Percentiles rank a stretch among this genome's conserved stretches.
Evolutionary conservation across 1,284 basidiomycete genomes (phyloP).

Genomic region (Schizophyllum commune): DNA sequence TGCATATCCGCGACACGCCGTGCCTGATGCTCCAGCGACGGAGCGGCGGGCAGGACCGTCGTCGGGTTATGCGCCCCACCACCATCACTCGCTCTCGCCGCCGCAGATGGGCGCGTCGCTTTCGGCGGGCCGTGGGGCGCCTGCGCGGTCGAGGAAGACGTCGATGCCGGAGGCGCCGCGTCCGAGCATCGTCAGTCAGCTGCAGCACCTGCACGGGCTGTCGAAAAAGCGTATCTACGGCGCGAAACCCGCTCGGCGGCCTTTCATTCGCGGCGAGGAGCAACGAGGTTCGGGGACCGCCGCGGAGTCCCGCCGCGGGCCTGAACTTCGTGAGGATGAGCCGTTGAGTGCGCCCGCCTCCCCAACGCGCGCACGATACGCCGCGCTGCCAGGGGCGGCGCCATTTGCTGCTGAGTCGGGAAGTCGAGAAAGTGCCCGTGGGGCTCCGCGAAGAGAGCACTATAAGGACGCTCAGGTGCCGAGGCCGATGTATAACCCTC

Average conservation of each 20-base stretch:
- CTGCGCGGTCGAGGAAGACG: not conserved
- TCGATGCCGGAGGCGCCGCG: not conserved
- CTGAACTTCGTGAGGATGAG: not conserved
- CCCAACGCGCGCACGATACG: not conserved
- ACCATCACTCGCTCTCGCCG: not conserved
- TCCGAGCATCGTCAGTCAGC: constrained; percentile 42
- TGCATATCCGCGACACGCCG: not conserved
- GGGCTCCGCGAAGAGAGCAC: not conserved
- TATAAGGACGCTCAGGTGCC: not conserved
- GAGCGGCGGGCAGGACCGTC: not conserved
- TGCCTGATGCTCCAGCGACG: not conserved
- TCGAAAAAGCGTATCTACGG: constrained; percentile 58
- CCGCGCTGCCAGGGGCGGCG: not conserved
- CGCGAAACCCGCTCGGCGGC: constrained; percentile 34
- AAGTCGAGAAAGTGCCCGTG: not conserved
- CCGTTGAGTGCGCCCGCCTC: not conserved
- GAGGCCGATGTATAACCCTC: too few species aligned
- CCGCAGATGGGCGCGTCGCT: not conserved
- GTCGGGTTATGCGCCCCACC: too few species aligned
- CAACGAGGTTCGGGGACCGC: not conserved
- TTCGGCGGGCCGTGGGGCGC: not conserved
- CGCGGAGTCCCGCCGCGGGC: not conserved
- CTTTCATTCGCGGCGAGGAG: constrained; percentile 31
- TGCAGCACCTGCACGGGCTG: constrained; percentile 52
- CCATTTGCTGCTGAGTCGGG: not conserved